Evolutionary conservation across 2,329 filamentous ascomycete genomes (phyloP).

Genomic region (Aspergillus sp.): DNA sequence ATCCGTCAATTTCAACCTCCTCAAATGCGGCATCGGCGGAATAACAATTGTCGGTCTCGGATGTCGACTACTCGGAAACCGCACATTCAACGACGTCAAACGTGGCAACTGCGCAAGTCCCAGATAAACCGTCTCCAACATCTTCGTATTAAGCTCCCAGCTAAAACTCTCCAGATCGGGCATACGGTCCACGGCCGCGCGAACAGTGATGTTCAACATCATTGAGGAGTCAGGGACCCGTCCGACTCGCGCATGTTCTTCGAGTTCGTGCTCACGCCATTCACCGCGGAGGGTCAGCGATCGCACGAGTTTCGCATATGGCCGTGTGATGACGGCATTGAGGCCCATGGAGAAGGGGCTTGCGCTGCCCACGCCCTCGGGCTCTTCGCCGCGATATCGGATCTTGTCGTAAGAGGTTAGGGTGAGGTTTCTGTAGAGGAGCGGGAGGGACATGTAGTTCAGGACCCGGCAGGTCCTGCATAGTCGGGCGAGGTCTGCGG

Average conservation of each 20-base stretch:
- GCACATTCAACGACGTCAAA: conserved; percentile 49
- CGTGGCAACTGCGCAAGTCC: conserved; percentile 46
- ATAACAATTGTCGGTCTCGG: conserved; percentile 52
- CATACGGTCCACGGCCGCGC: conserved; percentile 56
- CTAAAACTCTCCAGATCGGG: conserved; percentile 48
- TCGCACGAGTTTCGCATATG: conserved; percentile 47
- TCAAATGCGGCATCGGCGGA: conserved; percentile 51
- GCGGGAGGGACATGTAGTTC: conserved; percentile 59
- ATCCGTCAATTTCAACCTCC: conserved; percentile 48
- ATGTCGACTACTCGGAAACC: conserved; percentile 50
- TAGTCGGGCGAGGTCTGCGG: conserved; percentile 52
- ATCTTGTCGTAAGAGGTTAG: conserved; percentile 54
- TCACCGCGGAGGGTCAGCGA: conserved; percentile 49
- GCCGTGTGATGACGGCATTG: conserved; percentile 54
- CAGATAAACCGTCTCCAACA: conserved; percentile 52
- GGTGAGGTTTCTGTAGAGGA: conserved; percentile 51
- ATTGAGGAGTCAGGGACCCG: conserved; percentile 58
- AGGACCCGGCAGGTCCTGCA: conserved; percentile 56
- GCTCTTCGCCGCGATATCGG: conserved; percentile 50
- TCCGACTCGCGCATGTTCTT: conserved; percentile 52
- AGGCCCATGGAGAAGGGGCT: conserved; percentile 59
- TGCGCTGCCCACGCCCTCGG: conserved; percentile 56
- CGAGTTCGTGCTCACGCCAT: conserved; percentile 51
- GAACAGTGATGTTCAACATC: conserved; percentile 55
- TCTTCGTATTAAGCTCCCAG: conserved; percentile 57